Evolutionary conservation across 2,329 filamentous ascomycete genomes (phyloP).

Genomic region (Plenodomus biglobosus): DNA sequence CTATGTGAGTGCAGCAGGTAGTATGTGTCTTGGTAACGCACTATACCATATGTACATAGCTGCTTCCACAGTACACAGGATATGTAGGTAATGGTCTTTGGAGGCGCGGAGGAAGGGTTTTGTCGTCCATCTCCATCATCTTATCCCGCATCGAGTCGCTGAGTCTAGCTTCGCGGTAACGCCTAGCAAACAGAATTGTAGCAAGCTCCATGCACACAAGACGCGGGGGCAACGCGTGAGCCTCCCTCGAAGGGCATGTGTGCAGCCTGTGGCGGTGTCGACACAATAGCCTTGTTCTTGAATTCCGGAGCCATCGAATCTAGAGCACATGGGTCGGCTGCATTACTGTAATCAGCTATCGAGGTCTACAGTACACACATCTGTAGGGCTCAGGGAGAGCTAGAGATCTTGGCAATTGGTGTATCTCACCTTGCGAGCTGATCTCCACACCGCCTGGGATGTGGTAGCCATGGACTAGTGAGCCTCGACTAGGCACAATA

Average conservation of each 20-base stretch:
- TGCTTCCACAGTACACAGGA: neutral
- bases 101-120: neutral
- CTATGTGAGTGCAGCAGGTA: neutral
- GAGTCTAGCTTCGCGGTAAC: conserved; percentile 42
- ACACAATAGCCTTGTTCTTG: conserved; percentile 18
- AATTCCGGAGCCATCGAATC: conserved; percentile 40
- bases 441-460: conserved; percentile 42
- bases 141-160: conserved; percentile 19
- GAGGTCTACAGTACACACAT: neutral
- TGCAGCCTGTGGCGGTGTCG: conserved; percentile 48
- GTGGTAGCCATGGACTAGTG: conserved; percentile 38
- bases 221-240: conserved; percentile 65
- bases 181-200: conserved; percentile 53
- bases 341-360: neutral
- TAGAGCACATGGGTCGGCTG: conserved; percentile 2
- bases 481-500: conserved; percentile 38
- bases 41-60: no score
- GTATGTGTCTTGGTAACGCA: no score
- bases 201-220: conserved; percentile 61
- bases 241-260: conserved; percentile 70
- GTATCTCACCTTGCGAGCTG: conserved; percentile 44
- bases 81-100: neutral
- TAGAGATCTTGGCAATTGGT: conserved; percentile 41
- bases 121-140: neutral
- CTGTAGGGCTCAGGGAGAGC: conserved; percentile 22